Evolutionary conservation across 768 basidiomycete species (phyloP), one percentile per base, ranked within the genome.

Genomic region (Melanogaster broomeanus): DNA sequence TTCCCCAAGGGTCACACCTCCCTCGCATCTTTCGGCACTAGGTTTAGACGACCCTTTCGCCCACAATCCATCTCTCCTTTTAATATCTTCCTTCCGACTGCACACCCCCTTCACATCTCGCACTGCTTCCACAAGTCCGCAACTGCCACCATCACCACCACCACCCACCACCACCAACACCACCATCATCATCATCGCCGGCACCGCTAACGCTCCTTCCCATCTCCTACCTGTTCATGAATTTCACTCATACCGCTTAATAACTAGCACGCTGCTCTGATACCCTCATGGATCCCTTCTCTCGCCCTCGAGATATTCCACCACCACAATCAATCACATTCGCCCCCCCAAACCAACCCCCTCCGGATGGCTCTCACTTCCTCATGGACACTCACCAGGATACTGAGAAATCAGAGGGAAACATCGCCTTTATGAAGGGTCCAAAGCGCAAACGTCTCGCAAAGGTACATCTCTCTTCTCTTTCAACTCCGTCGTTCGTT

Each of bases 381-480:
- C 56, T 59, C 33, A 22, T 55, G 16, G 62, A 70, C 47, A 42
- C 50, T 3, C 51, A 54, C 3, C 50, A 57, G 0, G 66, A 64
- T n/a, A 43, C 53, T 6, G 68, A 63, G 16, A 72, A 68, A 56
- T 48, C 60, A 21, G 69, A 71, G 31, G 49, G 66, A 37, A 65
- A 60, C 47, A 65, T 73, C 53, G 69, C 76, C n/a, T 77, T 79
- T 59, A 73, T 77, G 63, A 80, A 78, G 53, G 75, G 74, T 35
- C 74, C 72, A n/a, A 80, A 82, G 60, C 74, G 79, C 39, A 80
- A 80, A 54, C 77, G 79, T 6, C 72, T 80, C 9, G 76, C 77
- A 53, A 80, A 80, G 75, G 79, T 77, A 42, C 39, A 67, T 56
- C 19, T 56, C 19, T 35, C 22, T 33, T 42, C 25, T 27, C 45